Evolutionary conservation across 1,284 basidiomycete species (phyloP).

Genomic region (Leucoagaricus sp.): DNA sequence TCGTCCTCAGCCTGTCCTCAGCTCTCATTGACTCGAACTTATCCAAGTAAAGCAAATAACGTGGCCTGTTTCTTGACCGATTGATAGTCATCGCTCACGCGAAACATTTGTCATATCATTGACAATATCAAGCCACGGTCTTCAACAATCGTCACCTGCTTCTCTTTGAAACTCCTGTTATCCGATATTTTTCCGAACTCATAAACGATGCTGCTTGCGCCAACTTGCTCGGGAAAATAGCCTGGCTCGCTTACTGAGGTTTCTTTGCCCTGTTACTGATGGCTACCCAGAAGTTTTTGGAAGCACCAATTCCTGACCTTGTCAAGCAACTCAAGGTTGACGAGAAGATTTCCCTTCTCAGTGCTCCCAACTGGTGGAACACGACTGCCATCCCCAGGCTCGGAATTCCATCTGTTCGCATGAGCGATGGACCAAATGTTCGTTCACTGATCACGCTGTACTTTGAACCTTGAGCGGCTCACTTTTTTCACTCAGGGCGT

Average conservation of each 20-base stretch:
- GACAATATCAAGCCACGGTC: too few species aligned
- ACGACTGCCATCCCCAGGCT: conserved; percentile 58
- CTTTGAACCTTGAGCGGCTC: neutral
- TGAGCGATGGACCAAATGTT: conserved; percentile 70
- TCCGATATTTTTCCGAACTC: conserved; percentile 15
- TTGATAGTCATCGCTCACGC: too few species aligned
- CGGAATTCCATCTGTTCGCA: conserved; percentile 61
- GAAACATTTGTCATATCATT: neutral
- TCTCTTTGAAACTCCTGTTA: neutral
- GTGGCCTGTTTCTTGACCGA: neutral
- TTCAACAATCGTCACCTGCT: neutral
- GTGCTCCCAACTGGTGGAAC: conserved; percentile 74
- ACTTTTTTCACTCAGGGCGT: conserved; percentile 55
- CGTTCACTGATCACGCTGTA: conserved; percentile 11
- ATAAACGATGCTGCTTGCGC: neutral
- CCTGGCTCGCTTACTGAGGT: neutral
- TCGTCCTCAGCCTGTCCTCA: too few species aligned
- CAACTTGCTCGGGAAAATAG: conserved; percentile 3
- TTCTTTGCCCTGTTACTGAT: conserved; percentile 18
- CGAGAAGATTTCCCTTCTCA: conserved; percentile 65
- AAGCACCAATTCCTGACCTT: conserved; percentile 53
- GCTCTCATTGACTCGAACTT: too few species aligned
- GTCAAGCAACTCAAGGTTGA: conserved; percentile 54
- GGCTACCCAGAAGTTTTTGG: conserved; percentile 46
- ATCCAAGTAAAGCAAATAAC: too few species aligned